phyloP scores from a whole-genome alignment of 2,329 filamentous ascomycete genomes.

The Aspergillus calidoustus region DNA sequence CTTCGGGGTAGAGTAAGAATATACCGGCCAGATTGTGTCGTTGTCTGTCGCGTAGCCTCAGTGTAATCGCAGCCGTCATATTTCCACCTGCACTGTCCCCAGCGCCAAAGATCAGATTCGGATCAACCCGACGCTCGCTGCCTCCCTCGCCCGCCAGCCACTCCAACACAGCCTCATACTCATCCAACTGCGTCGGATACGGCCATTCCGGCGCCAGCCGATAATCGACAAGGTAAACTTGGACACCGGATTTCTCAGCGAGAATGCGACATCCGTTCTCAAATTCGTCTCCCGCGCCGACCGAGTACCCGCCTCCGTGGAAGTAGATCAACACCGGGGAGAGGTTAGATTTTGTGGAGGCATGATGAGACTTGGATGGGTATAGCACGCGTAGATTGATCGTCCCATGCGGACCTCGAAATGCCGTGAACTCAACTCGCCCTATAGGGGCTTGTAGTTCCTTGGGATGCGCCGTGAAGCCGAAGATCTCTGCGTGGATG shows the following conservation, averaged over 20 bases:
- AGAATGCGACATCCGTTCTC: slow-evolving; percentile 42
- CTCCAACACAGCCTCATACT: slow-evolving; percentile 38
- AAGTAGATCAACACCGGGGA: slow-evolving; percentile 41
- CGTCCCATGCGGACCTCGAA: slow-evolving; percentile 39
- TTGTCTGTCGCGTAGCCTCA: slow-evolving; percentile 36
- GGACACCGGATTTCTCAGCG: slow-evolving; percentile 31
- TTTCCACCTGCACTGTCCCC: slow-evolving; percentile 44
- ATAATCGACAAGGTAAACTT: slow-evolving; percentile 42
- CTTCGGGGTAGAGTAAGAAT: slow-evolving; percentile 42
- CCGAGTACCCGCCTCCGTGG: slow-evolving; percentile 45
- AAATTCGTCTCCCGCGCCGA: slow-evolving; percentile 46
- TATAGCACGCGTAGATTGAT: slow-evolving; percentile 43
- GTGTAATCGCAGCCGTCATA: slow-evolving; percentile 39
- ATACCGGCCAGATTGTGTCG: slow-evolving; percentile 33
- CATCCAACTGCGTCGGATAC: slow-evolving; percentile 40
- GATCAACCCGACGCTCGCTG: slow-evolving; percentile 30
- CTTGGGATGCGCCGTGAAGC: neutral
- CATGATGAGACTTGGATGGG: slow-evolving; percentile 23
- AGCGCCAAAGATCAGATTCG: slow-evolving; percentile 34
- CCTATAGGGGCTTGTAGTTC: slow-evolving; percentile 29
- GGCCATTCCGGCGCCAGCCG: slow-evolving; percentile 38
- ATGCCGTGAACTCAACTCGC: slow-evolving; percentile 37
- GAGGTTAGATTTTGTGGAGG: slow-evolving; percentile 12
- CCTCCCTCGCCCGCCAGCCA: slow-evolving; percentile 26
- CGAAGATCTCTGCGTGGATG: slow-evolving; percentile 5